Percentiles rank a stretch among this genome's conserved stretches.
Conservation (phyloP, 2,329 filamentous ascomycete genomes). For the Penicillium sp. region DNA sequence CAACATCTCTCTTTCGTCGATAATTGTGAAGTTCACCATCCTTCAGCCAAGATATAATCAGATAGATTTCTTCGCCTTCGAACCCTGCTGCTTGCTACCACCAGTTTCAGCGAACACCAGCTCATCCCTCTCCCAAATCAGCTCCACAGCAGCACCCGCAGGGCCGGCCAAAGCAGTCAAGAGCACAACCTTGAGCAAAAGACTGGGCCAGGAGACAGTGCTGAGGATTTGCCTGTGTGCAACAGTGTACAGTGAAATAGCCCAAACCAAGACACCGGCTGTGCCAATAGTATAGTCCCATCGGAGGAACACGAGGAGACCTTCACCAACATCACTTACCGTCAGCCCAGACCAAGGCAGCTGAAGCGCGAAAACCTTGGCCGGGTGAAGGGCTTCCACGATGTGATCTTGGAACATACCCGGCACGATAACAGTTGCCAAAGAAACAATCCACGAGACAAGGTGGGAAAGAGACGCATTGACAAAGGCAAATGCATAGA, state of each 20-base stretch:
- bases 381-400: slow-evolving; percentile 38
- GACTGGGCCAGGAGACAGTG: slow-evolving; percentile 23
- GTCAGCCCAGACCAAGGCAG: slow-evolving; percentile 35
- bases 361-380: slow-evolving; percentile 38
- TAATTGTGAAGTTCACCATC: neutral
- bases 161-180: slow-evolving; percentile 46
- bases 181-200: slow-evolving; percentile 36
- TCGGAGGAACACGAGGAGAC: slow-evolving; percentile 48
- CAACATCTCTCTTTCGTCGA: no score
- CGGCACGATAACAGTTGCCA: slow-evolving; percentile 40
- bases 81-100: slow-evolving; percentile 33
- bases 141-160: slow-evolving; percentile 44
- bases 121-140: slow-evolving; percentile 54
- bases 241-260: slow-evolving; percentile 37
- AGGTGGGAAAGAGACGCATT: slow-evolving; percentile 45
- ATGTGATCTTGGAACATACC: slow-evolving; percentile 35
- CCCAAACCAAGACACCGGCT: slow-evolving; percentile 48
- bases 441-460: slow-evolving; percentile 41
- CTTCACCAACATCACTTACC: slow-evolving; percentile 40
- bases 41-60: neutral
- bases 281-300: slow-evolving; percentile 52
- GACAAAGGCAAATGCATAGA: slow-evolving; percentile 45
- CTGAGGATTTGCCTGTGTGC: slow-evolving; percentile 32
- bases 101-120: slow-evolving; percentile 39
- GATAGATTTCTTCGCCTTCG: slow-evolving; percentile 30